Evolutionary conservation across 306 rosid species (phyloP).

Genomic region (Lablab purpureus): DNA sequence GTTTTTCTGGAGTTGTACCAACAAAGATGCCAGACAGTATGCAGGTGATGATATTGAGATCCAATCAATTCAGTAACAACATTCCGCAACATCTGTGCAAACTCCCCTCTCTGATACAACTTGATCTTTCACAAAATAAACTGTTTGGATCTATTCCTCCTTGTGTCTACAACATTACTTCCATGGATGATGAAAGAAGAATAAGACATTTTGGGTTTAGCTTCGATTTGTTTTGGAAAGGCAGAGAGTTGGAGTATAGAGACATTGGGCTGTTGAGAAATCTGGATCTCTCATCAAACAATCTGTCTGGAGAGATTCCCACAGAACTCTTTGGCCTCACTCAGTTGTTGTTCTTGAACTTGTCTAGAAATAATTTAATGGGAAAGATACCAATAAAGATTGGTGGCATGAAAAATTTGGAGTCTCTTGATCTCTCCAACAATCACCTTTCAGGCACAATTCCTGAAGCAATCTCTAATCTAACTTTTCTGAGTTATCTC

Average conservation of each 20-base stretch:
- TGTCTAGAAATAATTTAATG: not conserved
- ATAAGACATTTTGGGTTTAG: too few species aligned
- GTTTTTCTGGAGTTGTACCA: conserved; percentile 16
- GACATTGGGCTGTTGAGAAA: too few species aligned
- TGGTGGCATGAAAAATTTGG: not conserved
- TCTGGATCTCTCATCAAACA: conserved; percentile 1
- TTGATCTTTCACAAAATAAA: conserved; percentile 6
- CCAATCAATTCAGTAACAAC: not conserved
- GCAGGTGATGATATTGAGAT: not conserved
- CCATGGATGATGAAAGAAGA: too few species aligned
- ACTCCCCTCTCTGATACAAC: not conserved
- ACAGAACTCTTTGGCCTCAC: not conserved
- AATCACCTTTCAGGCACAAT: not conserved
- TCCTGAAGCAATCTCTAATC: not conserved
- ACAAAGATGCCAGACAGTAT: not conserved
- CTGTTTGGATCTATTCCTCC: conserved; percentile 26
- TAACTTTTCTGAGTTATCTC: not conserved
- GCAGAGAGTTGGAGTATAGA: too few species aligned
- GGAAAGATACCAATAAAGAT: not conserved
- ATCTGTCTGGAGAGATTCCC: conserved; percentile 15
- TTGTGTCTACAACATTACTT: not conserved
- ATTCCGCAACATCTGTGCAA: conserved; percentile 14
- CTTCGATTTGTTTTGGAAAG: too few species aligned
- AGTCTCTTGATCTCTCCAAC: not conserved
- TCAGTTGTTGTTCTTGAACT: not conserved